Conservation (phyloP, 495 filamentous ascomycete species). For the Aspergillus leporis region DNA sequence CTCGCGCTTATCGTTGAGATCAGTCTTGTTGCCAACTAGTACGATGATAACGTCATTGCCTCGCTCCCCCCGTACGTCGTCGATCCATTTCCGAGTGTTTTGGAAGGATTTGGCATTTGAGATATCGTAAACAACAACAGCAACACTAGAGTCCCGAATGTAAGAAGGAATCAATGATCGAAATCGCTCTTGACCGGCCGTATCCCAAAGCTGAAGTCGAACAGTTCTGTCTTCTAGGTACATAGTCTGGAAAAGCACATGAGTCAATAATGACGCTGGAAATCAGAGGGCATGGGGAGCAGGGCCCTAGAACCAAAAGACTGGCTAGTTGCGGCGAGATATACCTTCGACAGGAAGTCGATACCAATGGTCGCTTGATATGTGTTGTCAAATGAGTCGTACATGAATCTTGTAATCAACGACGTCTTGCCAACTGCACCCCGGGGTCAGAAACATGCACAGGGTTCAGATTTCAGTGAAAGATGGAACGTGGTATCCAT, state of each 20-base stretch:
- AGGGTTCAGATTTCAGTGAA: background rate
- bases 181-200: slow-evolving; percentile 95
- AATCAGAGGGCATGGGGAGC: background rate
- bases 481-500: slow-evolving; percentile 33
- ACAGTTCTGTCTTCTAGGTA: slow-evolving; percentile 99
- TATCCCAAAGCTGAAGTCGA: slow-evolving; percentile 97
- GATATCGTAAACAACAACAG: slow-evolving; percentile 98
- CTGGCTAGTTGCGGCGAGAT: slow-evolving; percentile 11
- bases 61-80: slow-evolving; percentile 93
- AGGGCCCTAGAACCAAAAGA: background rate
- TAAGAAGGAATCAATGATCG: slow-evolving; percentile 96
- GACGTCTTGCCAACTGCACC: slow-evolving; percentile 91
- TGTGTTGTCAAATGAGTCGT: slow-evolving; percentile 99
- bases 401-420: slow-evolving; percentile 99
- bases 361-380: slow-evolving; percentile 99
- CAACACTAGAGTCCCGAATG: slow-evolving; percentile 94
- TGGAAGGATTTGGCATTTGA: slow-evolving; percentile 96
- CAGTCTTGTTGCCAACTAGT: slow-evolving; percentile 97
- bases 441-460: background rate
- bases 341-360: slow-evolving; percentile 96
- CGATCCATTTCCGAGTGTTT: slow-evolving; percentile 98
- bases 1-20: slow-evolving; percentile 95
- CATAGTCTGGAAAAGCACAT: slow-evolving; percentile 70
- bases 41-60: slow-evolving; percentile 99
- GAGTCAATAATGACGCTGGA: slow-evolving; percentile 7